Evolutionary conservation across 495 filamentous ascomycete species (phyloP).

Genomic region (Hypoxylon subgilvum): DNA sequence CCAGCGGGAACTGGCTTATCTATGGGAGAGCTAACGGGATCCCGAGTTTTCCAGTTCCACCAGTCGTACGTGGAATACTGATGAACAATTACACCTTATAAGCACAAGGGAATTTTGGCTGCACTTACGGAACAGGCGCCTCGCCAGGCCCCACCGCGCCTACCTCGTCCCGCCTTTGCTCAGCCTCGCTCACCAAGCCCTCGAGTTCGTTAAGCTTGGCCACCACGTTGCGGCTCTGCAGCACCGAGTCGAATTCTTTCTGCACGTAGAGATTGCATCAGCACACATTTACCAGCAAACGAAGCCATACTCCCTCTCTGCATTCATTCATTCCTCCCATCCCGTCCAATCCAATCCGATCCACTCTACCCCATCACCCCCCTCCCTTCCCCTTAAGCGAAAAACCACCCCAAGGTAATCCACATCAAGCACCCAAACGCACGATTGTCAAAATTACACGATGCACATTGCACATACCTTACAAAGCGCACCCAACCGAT

Average conservation of each 20-base stretch:
- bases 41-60: conserved; percentile 52
- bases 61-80: conserved; percentile 50
- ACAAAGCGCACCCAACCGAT: conserved; percentile 66
- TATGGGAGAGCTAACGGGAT: conserved; percentile 60
- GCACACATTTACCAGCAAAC: no score
- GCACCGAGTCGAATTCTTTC: conserved; percentile 79
- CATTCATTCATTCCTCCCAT: no score
- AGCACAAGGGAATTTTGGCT: neutral
- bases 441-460: no score
- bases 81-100: conserved; percentile 23
- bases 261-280: conserved; percentile 30
- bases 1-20: conserved; percentile 46
- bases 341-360: no score
- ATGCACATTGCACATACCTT: conserved; percentile 45
- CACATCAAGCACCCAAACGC: no score
- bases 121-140: conserved; percentile 55
- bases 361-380: no score
- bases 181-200: conserved; percentile 71
- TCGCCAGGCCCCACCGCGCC: conserved; percentile 34
- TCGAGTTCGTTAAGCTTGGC: conserved; percentile 83
- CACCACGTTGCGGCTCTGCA: conserved; percentile 73
- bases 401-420: no score
- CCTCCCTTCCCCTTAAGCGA: no score
- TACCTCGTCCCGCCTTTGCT: conserved; percentile 61
- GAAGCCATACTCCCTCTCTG: conserved; percentile 73